These are phyloP conservation scores for Calcarisporium arbuscula DNA, from an alignment of 2,329 filamentous ascomycete genomes.

Conservation along the genomic window DNA sequence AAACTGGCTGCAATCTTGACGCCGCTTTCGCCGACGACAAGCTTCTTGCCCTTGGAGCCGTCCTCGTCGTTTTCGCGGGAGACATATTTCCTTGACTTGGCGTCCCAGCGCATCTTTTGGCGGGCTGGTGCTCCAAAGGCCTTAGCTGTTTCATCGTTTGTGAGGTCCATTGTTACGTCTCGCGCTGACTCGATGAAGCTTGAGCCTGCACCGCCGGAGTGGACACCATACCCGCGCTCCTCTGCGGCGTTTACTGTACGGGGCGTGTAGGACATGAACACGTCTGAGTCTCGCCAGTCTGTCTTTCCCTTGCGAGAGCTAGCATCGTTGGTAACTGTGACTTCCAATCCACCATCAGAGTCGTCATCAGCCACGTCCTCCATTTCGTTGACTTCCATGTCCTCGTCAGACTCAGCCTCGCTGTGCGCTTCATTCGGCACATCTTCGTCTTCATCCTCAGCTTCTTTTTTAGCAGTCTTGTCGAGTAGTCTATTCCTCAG, in stretches of 20 bases:
- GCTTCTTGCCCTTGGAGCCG: conserved; percentile 63
- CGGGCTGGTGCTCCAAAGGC: conserved; percentile 72
- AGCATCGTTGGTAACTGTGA: conserved; percentile 59
- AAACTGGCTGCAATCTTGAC: conserved; percentile 95
- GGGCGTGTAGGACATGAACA: conserved; percentile 96
- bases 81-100: conserved; percentile 94
- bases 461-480: conserved; percentile 32
- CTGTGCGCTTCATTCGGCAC: conserved; percentile 25
- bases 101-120: conserved; percentile 87
- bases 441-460: conserved; percentile 29
- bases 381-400: conserved; percentile 9
- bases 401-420: conserved; percentile 16
- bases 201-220: conserved; percentile 66
- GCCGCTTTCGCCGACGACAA: conserved; percentile 84
- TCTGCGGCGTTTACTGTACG: conserved; percentile 74
- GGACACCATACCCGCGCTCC: conserved; percentile 88
- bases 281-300: conserved; percentile 75
- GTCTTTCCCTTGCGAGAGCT: conserved; percentile 46
- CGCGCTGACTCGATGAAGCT: conserved; percentile 88
- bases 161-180: conserved; percentile 84
- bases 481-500: conserved; percentile 41
- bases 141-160: conserved; percentile 77
- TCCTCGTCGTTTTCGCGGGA: conserved; percentile 89
- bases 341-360: conserved; percentile 60
- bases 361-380: conserved; percentile 49